These are phyloP conservation scores for Hypsizygus ulmarius DNA, from an alignment of 1,284 basidiomycete genomes.

Conservation along the genomic window DNA sequence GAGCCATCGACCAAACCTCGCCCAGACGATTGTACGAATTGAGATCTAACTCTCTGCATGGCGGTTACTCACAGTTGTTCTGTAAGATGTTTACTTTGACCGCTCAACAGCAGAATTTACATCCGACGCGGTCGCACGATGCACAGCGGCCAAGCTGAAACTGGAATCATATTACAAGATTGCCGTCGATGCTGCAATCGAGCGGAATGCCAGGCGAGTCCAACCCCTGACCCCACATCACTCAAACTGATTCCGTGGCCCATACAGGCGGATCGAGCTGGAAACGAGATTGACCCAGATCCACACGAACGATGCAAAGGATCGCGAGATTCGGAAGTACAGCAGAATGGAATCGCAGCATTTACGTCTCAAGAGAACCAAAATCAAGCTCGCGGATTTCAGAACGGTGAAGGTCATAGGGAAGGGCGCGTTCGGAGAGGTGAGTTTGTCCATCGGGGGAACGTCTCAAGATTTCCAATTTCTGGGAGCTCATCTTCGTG, in stretches of 20 bases:
- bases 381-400: slow-evolving; percentile 93
- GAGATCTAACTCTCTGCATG: slow-evolving; percentile 3
- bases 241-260: slow-evolving; percentile 11
- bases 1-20: slow-evolving; percentile 34
- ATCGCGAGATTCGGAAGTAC: slow-evolving; percentile 87
- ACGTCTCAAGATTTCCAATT: not conserved
- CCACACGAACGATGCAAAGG: slow-evolving; percentile 79
- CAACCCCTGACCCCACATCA: not conserved
- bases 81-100: slow-evolving; percentile 88
- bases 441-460: slow-evolving; percentile 31
- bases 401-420: slow-evolving; percentile 98
- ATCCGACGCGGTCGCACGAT: slow-evolving; percentile 86
- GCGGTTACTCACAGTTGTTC: slow-evolving; percentile 7
- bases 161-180: slow-evolving; percentile 98
- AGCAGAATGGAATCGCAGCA: slow-evolving; percentile 92
- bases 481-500: not conserved
- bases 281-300: slow-evolving; percentile 85
- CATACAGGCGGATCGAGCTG: slow-evolving; percentile 81
- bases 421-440: slow-evolving; percentile 98
- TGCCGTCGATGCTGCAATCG: slow-evolving; percentile 45
- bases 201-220: slow-evolving; percentile 53
- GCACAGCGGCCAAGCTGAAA: slow-evolving; percentile 95
- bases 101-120: slow-evolving; percentile 82
- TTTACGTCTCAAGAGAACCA: slow-evolving; percentile 86
- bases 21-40: slow-evolving; percentile 37